A percentile compares a stretch with the other conserved stretches of the same genome.
phyloP scores from a whole-genome alignment of 768 basidiomycete genomes.

The Fistulinella prunicolor region DNA sequence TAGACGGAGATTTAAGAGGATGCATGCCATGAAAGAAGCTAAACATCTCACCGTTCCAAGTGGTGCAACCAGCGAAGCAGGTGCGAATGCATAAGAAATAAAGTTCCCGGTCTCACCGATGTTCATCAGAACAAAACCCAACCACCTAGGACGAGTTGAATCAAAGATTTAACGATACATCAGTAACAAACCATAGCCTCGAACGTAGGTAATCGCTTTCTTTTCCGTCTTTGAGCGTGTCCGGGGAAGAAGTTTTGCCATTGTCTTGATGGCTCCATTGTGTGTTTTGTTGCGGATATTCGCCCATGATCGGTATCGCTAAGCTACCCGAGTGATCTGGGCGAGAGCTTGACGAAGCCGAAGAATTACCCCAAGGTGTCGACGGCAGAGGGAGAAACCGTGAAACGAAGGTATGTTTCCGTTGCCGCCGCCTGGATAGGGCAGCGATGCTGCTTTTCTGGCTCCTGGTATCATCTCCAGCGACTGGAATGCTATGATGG shows the following conservation, averaged over 20 bases:
- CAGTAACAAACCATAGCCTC: constrained; percentile 65
- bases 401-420: constrained; percentile 33
- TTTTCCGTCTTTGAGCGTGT: constrained; percentile 35
- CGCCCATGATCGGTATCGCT: constrained; percentile 40
- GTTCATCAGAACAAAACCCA: constrained; percentile 85
- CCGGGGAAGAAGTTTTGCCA: constrained; percentile 14
- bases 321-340: constrained; percentile 2
- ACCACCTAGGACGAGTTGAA: constrained; percentile 60
- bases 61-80: constrained; percentile 91
- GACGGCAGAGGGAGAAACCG: constrained; percentile 34
- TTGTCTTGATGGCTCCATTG: constrained; percentile 6
- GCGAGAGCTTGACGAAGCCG: constrained; percentile 1
- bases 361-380: constrained; percentile 8
- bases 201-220: constrained; percentile 82
- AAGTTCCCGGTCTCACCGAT: constrained; percentile 91
- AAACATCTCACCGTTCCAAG: constrained; percentile 76
- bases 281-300: constrained; percentile 25
- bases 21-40: background rate
- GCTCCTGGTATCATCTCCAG: constrained; percentile 28
- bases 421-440: constrained; percentile 21
- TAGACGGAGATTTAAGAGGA: constrained; percentile 25
- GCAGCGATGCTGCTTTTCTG: constrained; percentile 22
- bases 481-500: constrained; percentile 1
- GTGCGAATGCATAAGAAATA: constrained; percentile 85
- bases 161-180: background rate